These are phyloP conservation scores for Basipetospora chlamydospora DNA, from an alignment of 2,329 filamentous ascomycete species.

Conservation along the genomic window DNA sequence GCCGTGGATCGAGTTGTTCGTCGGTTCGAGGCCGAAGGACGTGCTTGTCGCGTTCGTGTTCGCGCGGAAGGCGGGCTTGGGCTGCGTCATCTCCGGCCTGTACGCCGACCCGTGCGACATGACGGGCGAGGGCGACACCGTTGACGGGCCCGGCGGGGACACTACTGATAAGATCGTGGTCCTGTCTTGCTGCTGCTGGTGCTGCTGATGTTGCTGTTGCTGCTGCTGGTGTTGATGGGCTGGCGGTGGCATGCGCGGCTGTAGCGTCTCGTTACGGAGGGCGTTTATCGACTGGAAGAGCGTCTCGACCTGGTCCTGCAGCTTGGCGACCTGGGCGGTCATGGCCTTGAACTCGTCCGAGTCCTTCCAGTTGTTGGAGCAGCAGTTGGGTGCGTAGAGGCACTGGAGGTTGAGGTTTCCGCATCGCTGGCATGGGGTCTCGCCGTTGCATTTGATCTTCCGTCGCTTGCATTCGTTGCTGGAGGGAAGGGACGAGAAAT, in stretches of 20 bases:
- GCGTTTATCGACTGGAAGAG: conserved; percentile 54
- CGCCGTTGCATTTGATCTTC: conserved; percentile 62
- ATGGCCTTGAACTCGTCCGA: conserved; percentile 82
- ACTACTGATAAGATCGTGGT: background rate
- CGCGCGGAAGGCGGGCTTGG: conserved; percentile 57
- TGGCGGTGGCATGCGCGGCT: conserved; percentile 4
- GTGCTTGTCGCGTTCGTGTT: too few relatives aligned
- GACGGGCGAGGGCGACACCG: conserved; percentile 26
- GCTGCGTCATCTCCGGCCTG: conserved; percentile 30
- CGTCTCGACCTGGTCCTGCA: conserved; percentile 74
- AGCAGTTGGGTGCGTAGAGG: conserved; percentile 52
- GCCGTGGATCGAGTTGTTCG: conserved; percentile 45
- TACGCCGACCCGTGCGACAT: conserved; percentile 28
- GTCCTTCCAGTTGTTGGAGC: conserved; percentile 72
- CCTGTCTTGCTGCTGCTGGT: too few relatives aligned
- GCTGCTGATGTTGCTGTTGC: too few relatives aligned
- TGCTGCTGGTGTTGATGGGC: too few relatives aligned
- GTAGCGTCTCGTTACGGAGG: conserved; percentile 3
- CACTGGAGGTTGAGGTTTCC: conserved; percentile 53
- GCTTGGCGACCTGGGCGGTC: conserved; percentile 53
- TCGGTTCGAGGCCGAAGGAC: background rate
- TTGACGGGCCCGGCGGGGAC: conserved; percentile 2
- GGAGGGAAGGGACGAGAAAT: background rate
- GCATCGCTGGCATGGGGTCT: conserved; percentile 52
- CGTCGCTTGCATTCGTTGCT: conserved; percentile 64